These are phyloP conservation scores for Hibiscus tridactylites DNA, from an alignment of 345 rosid species.

Conservation along the genomic window DNA sequence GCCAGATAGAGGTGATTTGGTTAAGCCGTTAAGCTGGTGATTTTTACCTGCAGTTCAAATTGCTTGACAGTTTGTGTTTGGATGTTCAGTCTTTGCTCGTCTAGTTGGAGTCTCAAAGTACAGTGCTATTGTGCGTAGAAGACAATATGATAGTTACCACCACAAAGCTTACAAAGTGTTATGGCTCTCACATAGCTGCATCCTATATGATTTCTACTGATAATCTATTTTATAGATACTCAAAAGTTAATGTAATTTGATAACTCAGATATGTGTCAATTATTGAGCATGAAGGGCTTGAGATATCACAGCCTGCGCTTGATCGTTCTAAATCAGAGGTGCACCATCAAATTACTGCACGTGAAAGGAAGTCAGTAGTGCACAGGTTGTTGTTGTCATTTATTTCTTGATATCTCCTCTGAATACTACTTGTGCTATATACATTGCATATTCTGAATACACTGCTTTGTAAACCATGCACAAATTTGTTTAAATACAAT, in stretches of 20 bases:
- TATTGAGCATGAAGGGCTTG: constrained; percentile 30
- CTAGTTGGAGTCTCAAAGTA: neutral
- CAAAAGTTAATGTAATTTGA: neutral
- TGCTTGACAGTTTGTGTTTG: neutral
- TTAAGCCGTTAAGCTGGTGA: neutral
- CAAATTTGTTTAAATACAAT: neutral
- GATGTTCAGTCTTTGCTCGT: neutral
- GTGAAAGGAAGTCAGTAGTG: constrained; percentile 34
- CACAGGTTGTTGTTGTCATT: constrained; percentile 43
- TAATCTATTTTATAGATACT: neutral
- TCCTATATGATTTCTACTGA: neutral
- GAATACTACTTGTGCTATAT: neutral
- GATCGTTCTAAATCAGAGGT: constrained; percentile 46
- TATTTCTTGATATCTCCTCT: neutral
- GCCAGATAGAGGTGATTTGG: neutral
- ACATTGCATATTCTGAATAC: neutral
- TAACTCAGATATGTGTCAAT: constrained; percentile 43
- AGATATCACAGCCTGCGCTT: constrained; percentile 37
- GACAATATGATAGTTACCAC: neutral
- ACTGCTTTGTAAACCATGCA: neutral
- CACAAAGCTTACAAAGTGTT: neutral
- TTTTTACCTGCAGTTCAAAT: neutral
- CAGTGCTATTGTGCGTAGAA: neutral
- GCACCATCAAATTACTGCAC: constrained; percentile 68
- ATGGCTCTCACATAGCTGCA: neutral